phyloP scores from a whole-genome alignment of 2,329 filamentous ascomycete genomes.

The Neophaeococcomyces mojaviensis region DNA sequence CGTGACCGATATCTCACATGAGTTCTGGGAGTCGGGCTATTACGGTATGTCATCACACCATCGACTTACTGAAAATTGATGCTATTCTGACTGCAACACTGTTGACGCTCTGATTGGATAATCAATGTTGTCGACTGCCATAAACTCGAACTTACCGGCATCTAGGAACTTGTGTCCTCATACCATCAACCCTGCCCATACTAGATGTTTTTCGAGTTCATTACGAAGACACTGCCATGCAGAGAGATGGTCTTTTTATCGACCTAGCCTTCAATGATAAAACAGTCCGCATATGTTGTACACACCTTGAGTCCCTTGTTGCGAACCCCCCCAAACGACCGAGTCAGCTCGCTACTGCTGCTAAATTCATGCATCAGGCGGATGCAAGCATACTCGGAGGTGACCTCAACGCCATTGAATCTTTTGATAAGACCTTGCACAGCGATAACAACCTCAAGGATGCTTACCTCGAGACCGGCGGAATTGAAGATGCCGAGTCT shows the following conservation, averaged over 20 bases:
- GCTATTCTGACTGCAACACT: too few species aligned
- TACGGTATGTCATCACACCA: conserved; percentile 28
- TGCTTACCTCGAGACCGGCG: conserved; percentile 46
- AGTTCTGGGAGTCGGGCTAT: conserved; percentile 38
- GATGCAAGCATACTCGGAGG: conserved; percentile 43
- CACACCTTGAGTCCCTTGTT: conserved; percentile 50
- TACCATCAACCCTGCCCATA: conserved; percentile 43
- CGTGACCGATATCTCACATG: conserved; percentile 40
- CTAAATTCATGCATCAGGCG: conserved; percentile 34
- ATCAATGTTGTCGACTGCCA: too few species aligned
- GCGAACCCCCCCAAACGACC: conserved; percentile 44
- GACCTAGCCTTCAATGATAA: conserved; percentile 34
- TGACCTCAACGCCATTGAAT: conserved; percentile 53
- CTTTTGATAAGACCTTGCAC: conserved; percentile 45
- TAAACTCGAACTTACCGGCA: neutral
- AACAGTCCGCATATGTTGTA: conserved; percentile 43
- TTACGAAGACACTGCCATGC: conserved; percentile 43
- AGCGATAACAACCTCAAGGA: conserved; percentile 44
- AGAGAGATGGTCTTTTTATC: conserved; percentile 50
- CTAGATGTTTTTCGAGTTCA: conserved; percentile 44
- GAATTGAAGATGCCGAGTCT: conserved; percentile 42
- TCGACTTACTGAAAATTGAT: too few species aligned
- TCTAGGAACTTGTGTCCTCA: conserved; percentile 44
- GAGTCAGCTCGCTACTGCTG: conserved; percentile 40
- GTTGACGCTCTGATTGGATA: too few species aligned